Evolutionary conservation across 352 stramenopile genomes (phyloP).

Genomic region (Pythium guiyangense): DNA sequence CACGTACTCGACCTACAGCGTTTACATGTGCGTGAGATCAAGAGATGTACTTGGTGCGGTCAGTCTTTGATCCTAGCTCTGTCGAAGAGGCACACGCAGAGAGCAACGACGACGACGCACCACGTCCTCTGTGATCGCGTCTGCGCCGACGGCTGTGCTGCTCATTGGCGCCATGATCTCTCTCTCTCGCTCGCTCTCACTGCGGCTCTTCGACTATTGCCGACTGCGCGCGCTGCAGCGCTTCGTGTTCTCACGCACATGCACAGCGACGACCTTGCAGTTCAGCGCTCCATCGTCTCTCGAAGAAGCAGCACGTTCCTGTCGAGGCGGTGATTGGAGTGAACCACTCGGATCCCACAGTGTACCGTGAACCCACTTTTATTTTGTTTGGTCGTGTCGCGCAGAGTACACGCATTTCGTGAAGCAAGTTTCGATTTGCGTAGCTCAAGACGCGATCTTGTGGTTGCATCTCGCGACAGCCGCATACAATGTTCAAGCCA

Average conservation of each 20-base stretch:
- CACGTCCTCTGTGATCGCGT: conserved; percentile 33
- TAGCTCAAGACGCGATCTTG: too few species aligned
- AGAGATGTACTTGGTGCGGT: too few species aligned
- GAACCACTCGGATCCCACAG: not conserved
- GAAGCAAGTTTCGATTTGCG: too few species aligned
- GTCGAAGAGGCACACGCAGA: not conserved
- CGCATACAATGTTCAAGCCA: too few species aligned
- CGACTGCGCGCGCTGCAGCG: not conserved
- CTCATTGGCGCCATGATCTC: not conserved
- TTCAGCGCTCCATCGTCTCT: not conserved
- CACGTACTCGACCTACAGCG: conserved; percentile 36
- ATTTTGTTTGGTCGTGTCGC: too few species aligned
- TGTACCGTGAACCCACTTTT: conserved; percentile 12
- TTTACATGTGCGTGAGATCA: not conserved
- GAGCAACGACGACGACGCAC: conserved; percentile 14
- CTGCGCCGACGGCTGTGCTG: not conserved
- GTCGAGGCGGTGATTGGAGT: not conserved
- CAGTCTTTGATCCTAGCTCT: not conserved
- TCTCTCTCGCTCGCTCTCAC: not conserved
- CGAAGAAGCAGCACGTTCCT: not conserved
- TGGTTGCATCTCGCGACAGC: too few species aligned
- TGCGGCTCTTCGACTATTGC: not conserved
- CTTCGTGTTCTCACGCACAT: not conserved
- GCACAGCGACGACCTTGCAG: not conserved
- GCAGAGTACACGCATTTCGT: too few species aligned